A percentile compares a stretch with the other conserved stretches of the same genome.
Evolutionary conservation across 2,329 filamentous ascomycete genomes (phyloP).

Genomic region (Rutstroemia sydowiana): DNA sequence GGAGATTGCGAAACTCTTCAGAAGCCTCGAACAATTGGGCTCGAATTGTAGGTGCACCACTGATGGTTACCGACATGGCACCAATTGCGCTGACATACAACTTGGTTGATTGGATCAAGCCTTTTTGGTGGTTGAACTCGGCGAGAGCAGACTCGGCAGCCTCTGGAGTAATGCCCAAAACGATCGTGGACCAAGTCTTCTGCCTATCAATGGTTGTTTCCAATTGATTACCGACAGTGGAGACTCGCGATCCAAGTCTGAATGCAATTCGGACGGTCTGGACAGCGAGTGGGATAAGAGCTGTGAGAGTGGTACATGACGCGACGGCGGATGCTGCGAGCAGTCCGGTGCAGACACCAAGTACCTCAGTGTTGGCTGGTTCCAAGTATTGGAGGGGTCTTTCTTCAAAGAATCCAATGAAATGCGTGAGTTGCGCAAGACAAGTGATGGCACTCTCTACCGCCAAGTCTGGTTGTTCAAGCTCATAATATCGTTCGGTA

Average conservation of each 20-base stretch:
- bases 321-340: conserved; percentile 29
- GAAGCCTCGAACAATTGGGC: conserved; percentile 14
- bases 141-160: conserved; percentile 11
- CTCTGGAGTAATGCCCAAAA: conserved; percentile 14
- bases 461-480: conserved; percentile 49
- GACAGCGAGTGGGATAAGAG: conserved; percentile 29
- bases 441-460: conserved; percentile 59
- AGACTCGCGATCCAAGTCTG: conserved; percentile 24
- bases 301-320: conserved; percentile 22
- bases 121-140: conserved; percentile 15
- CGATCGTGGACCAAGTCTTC: conserved; percentile 19
- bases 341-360: conserved; percentile 27
- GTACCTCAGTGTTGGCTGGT: conserved; percentile 3
- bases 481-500: conserved; percentile 55
- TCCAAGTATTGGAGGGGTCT: conserved; percentile 6
- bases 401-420: conserved; percentile 39
- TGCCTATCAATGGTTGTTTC: conserved; percentile 9
- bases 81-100: conserved; percentile 19
- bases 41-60: conserved; percentile 15
- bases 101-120: conserved; percentile 13
- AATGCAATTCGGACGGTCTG: conserved; percentile 29
- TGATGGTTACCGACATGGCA: conserved; percentile 17
- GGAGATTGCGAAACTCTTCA: conserved; percentile 11
- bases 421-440: conserved; percentile 58
- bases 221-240: conserved; percentile 24